Base-by-base conservation (phyloP, 73 alveolate species). In the Stentor roeselii region DNA sequence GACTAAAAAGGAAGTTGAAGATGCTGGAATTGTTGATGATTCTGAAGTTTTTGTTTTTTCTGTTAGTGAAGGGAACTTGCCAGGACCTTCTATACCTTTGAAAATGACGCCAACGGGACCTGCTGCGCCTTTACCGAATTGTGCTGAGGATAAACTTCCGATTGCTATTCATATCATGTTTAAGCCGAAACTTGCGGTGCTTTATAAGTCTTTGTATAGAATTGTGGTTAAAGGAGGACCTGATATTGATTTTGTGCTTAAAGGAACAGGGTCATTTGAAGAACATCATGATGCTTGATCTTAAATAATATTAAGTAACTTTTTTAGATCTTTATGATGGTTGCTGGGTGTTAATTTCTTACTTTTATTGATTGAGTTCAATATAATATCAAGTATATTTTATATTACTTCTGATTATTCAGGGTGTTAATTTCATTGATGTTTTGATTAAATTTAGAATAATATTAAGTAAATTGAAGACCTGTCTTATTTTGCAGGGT, bases 181-280 rank as follows among this genome's bases (percentile, higher is more conserved):
- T 84, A 84, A 87, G 90, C 99, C 99, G 40, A 95, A 95, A 85
- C 88, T 87, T 87, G 95, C 93, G 84, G 90, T 91, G 3, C 89
- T 95, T 74, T 95, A 95, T 89, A 95, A 95, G 89, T 93, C 97
- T 59, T 87, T 92, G 91, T 95, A 90, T 92, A 91, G 96, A 83
- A 90, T 95, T 61, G 86, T 93, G 42, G 95, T 93, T 60, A 93
- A 92, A 60, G 93, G 95, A 77, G 99, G 99, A 3, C 92, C 91
- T 78, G 74, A 93, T 3, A 87, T 91, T 85, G 98, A 93, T 85
- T 90, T 95, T 67, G 91, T 92, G 39, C 88, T 95, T 41, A 95
- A 93, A 88, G 99, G 99, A 76, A 76, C 59, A 86, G 99, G 99
- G 3, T 89, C 97, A 38, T 95, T 92, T 90, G 93, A 89, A 78